These are phyloP conservation scores for Zygnema cylindricum DNA, from an alignment of 139 green algal species.

Conservation along the genomic window DNA sequence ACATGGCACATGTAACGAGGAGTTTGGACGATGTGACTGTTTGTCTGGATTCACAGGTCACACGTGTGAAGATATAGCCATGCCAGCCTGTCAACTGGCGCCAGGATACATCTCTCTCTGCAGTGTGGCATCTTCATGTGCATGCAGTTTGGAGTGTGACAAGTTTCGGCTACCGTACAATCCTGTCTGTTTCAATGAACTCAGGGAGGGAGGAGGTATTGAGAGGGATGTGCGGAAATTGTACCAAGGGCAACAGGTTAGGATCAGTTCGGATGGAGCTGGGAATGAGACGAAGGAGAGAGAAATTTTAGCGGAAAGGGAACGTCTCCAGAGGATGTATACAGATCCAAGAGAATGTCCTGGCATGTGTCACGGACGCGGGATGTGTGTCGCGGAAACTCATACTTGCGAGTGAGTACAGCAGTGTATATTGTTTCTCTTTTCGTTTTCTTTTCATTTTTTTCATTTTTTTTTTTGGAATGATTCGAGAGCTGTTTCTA, in stretches of 20 bases:
- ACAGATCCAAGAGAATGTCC: neutral
- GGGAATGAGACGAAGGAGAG: neutral
- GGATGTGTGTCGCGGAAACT: no score
- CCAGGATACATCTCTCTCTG: neutral
- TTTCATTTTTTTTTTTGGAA: no score
- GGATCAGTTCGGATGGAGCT: neutral
- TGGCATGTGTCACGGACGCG: neutral
- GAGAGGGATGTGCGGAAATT: conserved; percentile 15
- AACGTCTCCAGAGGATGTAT: neutral
- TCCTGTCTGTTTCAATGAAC: neutral
- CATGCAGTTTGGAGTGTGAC: conserved; percentile 27
- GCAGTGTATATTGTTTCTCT: no score
- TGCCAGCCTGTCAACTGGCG: conserved; percentile 16
- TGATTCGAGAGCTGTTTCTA: no score
- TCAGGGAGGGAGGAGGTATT: neutral
- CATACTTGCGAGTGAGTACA: no score
- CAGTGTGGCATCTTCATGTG: conserved; percentile 23
- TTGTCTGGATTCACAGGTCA: neutral
- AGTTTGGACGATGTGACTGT: conserved; percentile 42
- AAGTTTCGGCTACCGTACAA: neutral
- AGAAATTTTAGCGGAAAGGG: no score
- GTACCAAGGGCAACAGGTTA: neutral
- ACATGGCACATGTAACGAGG: conserved; percentile 41
- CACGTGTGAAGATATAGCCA: neutral
- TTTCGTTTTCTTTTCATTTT: no score